These are phyloP conservation scores for Chlamydomonas sp. DNA, from an alignment of 139 green algal species.

Conservation along the genomic window DNA sequence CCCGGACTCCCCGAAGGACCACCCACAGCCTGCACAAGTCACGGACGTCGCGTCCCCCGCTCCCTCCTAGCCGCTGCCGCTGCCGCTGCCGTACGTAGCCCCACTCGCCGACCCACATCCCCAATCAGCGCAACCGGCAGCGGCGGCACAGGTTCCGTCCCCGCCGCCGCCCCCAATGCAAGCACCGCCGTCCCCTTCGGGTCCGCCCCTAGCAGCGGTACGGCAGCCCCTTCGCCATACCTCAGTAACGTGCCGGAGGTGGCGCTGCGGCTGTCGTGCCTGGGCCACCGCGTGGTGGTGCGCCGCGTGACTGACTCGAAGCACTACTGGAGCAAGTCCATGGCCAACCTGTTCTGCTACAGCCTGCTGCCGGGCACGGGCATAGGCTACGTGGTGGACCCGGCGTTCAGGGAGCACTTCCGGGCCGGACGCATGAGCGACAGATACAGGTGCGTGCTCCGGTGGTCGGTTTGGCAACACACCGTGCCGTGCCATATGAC, in stretches of 20 bases:
- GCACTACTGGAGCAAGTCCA: conserved; percentile 54
- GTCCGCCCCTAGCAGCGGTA: not conserved
- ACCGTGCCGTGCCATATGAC: too few relatives aligned
- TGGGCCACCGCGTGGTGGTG: conserved; percentile 47
- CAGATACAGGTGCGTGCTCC: conserved; percentile 43
- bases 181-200: not conserved
- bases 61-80: too few relatives aligned
- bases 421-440: conserved; percentile 41
- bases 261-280: conserved; percentile 35
- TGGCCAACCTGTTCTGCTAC: conserved; percentile 57
- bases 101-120: not conserved
- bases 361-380: conserved; percentile 17
- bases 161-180: not conserved
- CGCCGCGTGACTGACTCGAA: conserved; percentile 48
- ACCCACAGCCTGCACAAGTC: not conserved
- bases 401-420: conserved; percentile 52
- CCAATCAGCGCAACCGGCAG: not conserved
- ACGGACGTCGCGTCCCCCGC: not conserved
- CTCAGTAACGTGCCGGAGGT: conserved; percentile 22
- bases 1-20: not conserved
- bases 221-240: not conserved
- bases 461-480: too few relatives aligned
- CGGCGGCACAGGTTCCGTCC: not conserved
- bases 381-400: conserved; percentile 55
- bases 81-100: not conserved